phyloP scores from a whole-genome alignment of 192 early-diverging fungal genomes.

The Spinellus fusiger region DNA sequence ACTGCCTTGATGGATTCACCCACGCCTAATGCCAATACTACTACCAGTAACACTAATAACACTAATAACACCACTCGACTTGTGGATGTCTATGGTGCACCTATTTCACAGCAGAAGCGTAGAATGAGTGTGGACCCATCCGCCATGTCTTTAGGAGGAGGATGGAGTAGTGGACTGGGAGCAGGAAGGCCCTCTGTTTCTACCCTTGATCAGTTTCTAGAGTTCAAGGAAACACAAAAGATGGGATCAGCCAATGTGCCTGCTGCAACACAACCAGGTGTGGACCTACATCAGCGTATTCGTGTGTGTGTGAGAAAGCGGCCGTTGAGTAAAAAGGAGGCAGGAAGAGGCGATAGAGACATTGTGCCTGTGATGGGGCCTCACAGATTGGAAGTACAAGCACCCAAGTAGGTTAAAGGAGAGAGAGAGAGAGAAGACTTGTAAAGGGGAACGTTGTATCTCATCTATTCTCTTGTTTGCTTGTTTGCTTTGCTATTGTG shows the following conservation, averaged over 20 bases:
- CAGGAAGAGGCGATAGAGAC: slow-evolving; percentile 70
- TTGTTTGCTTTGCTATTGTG: background rate
- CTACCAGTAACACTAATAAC: background rate
- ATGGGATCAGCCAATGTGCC: background rate
- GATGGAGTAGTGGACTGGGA: background rate
- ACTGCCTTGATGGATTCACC: no score
- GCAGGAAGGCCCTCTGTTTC: slow-evolving; percentile 3
- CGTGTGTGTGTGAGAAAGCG: slow-evolving; percentile 97
- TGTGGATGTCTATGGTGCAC: slow-evolving; percentile 75
- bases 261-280: slow-evolving; percentile 11
- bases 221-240: slow-evolving; percentile 1
- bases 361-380: slow-evolving; percentile 62
- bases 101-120: slow-evolving; percentile 15
- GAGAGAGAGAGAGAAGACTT: background rate
- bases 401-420: slow-evolving; percentile 71
- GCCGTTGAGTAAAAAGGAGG: slow-evolving; percentile 84
- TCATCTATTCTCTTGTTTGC: background rate
- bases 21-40: background rate
- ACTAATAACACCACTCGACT: no score
- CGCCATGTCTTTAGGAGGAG: background rate
- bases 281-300: slow-evolving; percentile 75
- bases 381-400: slow-evolving; percentile 76
- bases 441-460: background rate
- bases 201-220: slow-evolving; percentile 9
- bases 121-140: slow-evolving; percentile 1